Percentiles rank a stretch among this genome's conserved stretches.
Evolutionary conservation across 768 basidiomycete species (phyloP).

Genomic region (Rhodotorula taiwanensis): DNA sequence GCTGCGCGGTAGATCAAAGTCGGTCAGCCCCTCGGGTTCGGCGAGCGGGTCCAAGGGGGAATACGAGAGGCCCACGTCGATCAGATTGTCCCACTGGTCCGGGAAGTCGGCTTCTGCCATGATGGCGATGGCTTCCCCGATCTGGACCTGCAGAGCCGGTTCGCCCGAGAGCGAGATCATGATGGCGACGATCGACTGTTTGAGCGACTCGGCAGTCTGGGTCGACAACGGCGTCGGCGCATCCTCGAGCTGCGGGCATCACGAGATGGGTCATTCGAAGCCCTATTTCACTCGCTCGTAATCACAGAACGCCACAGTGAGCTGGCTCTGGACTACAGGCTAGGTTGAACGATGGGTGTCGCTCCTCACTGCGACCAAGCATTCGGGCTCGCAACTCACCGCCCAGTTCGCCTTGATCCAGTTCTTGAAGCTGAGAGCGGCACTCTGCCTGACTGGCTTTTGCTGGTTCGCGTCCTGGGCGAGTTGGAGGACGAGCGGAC

Average conservation of each 20-base stretch:
- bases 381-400: no score
- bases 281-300: no score
- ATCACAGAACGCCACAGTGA: neutral
- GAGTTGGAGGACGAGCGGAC: slow-evolving; percentile 67
- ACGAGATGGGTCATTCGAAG: no score
- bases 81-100: slow-evolving; percentile 72
- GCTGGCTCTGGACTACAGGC: neutral
- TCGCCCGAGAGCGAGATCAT: slow-evolving; percentile 76
- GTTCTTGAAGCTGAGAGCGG: slow-evolving; percentile 88
- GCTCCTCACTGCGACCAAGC: no score
- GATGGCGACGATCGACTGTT: slow-evolving; percentile 72
- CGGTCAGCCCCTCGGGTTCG: neutral
- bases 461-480: slow-evolving; percentile 62
- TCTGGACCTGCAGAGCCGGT: slow-evolving; percentile 56
- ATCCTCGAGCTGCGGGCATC: slow-evolving; percentile 32
- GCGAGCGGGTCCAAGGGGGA: no score
- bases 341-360: no score
- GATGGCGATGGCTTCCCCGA: slow-evolving; percentile 86
- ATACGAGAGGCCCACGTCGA: slow-evolving; percentile 77
- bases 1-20: slow-evolving; percentile 50
- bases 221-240: slow-evolving; percentile 24
- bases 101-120: slow-evolving; percentile 93
- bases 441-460: slow-evolving; percentile 69
- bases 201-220: slow-evolving; percentile 50
- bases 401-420: slow-evolving; percentile 79